Base-by-base conservation (phyloP, 768 basidiomycete species). In the Dictyophora rubrovolvata region DNA sequence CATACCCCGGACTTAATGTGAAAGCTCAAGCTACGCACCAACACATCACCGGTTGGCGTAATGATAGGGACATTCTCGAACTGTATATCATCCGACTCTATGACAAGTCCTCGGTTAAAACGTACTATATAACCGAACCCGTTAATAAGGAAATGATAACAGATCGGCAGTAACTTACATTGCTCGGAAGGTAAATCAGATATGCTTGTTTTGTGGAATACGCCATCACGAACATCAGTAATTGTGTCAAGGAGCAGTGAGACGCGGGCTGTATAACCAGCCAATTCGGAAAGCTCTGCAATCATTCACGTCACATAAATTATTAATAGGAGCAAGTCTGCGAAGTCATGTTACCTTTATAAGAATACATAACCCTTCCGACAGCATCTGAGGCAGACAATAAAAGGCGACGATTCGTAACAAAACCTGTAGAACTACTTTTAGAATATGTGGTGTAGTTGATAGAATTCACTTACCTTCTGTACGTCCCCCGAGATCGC, bases 11-110 rank as follows among this genome's bases (percentile, higher is more conserved):
- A 88, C 69, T 89, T 87, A 56, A 98, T 87, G 63, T 83, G 82
- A 76, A 98, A 97, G 64, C 86, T 91, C 67, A 98, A 72, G 63
- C 77, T 85, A 70, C 79, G 81, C 55, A 99, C 79, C 4, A 99
- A 78, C 16, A 98, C 79, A 65, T 98, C 95, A 6, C 94, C 94
- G 63, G 96, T 97, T 1, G 95, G 95, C 11, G 93, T 94, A 23
- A 98, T 85, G 60, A 99, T 93, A 0, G 95, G 95, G 1, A 99
- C 95, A 60, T 86, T 79, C 64, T 94, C 88, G 63, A 99, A 96
- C 36, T 84, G 78, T 66, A 99, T 96, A 61, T 93, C 89, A 37
- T 93, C 89, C 0, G 89, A 87, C 63, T 88, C 84, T 35, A 91
- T 77, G 28, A 95, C 76, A 66, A 84, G 73, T 1, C 95, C 95